Evolutionary conservation across 805 yeast genomes (phyloP).

Genomic region (Yamadazyma ubonensis): DNA sequence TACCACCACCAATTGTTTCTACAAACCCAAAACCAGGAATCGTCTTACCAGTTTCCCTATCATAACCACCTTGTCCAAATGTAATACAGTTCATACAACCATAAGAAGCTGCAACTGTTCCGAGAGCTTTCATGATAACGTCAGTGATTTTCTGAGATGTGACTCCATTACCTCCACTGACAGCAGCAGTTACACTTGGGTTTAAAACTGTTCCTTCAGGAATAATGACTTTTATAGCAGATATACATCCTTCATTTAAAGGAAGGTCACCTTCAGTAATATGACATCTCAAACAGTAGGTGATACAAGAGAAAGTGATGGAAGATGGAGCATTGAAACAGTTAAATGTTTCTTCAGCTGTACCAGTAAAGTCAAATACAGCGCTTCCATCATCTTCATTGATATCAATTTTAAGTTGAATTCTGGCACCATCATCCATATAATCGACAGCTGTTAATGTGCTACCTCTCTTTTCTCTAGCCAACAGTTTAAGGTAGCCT

Average conservation of each 20-base stretch:
- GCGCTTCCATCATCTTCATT: constrained; percentile 20
- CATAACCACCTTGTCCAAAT: constrained; percentile 21
- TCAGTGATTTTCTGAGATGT: constrained; percentile 23
- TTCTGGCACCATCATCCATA: constrained; percentile 19
- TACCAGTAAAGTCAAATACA: constrained; percentile 26
- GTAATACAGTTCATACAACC: constrained; percentile 22
- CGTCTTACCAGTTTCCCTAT: constrained; percentile 15
- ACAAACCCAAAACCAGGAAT: constrained; percentile 19
- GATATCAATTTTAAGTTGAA: constrained; percentile 17
- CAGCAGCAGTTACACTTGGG: constrained; percentile 19
- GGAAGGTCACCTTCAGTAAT: constrained; percentile 21
- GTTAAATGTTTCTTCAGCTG: constrained; percentile 22
- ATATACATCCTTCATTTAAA: constrained; percentile 19
- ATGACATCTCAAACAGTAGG: constrained; percentile 19
- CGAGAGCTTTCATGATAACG: constrained; percentile 22
- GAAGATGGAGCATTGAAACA: constrained; percentile 21
- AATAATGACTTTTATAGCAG: constrained; percentile 15
- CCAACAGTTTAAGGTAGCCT: constrained; percentile 20
- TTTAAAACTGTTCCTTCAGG: constrained; percentile 17
- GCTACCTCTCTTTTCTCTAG: constrained; percentile 43
- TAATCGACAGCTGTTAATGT: constrained; percentile 16
- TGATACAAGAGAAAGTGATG: constrained; percentile 18
- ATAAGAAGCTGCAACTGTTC: constrained; percentile 19
- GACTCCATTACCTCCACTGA: constrained; percentile 17
- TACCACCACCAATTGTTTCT: constrained; percentile 22